phyloP scores from a whole-genome alignment of 805 yeast species.

The Pichia nanzhaoensis region DNA sequence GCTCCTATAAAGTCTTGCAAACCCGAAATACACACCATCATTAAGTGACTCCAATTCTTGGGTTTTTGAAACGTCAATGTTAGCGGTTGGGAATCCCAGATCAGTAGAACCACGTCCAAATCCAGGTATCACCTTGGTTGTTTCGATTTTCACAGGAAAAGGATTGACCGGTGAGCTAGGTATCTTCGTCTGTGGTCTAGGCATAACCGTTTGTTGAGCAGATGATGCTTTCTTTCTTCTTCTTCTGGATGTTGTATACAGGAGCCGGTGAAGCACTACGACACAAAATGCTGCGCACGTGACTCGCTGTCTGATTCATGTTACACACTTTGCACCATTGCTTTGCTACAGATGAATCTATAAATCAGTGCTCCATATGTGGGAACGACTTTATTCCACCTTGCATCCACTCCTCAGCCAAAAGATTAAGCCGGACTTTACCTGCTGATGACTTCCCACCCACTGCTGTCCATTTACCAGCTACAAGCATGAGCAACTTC shows the following conservation, averaged over 20 bases:
- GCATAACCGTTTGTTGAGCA: slow-evolving; percentile 24
- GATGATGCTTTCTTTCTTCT: too few relatives aligned
- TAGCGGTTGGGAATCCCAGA: slow-evolving; percentile 94
- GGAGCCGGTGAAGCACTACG: too few relatives aligned
- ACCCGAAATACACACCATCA: slow-evolving; percentile 92
- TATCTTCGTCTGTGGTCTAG: slow-evolving; percentile 34
- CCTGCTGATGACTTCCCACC: slow-evolving; percentile 56
- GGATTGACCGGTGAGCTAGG: slow-evolving; percentile 39
- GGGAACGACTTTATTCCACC: slow-evolving; percentile 42
- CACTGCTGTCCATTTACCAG: slow-evolving; percentile 48
- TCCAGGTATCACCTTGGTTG: slow-evolving; percentile 60
- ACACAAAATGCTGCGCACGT: too few relatives aligned
- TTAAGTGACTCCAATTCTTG: slow-evolving; percentile 37
- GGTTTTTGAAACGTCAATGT: slow-evolving; percentile 55
- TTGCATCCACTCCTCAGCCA: slow-evolving; percentile 73
- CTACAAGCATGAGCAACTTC: slow-evolving; percentile 48
- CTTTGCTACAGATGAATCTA: neutral
- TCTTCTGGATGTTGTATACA: too few relatives aligned
- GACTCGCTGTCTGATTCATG: too few relatives aligned
- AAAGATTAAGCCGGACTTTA: slow-evolving; percentile 65
- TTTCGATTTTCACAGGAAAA: slow-evolving; percentile 41
- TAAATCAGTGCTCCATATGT: slow-evolving; percentile 29
- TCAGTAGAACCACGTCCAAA: slow-evolving; percentile 95
- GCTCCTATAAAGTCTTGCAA: slow-evolving; percentile 19
- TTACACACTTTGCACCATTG: too few relatives aligned